Evolutionary conservation across 2,329 filamentous ascomycete species (phyloP).

Genomic region (Botryosphaeria dothidea): DNA sequence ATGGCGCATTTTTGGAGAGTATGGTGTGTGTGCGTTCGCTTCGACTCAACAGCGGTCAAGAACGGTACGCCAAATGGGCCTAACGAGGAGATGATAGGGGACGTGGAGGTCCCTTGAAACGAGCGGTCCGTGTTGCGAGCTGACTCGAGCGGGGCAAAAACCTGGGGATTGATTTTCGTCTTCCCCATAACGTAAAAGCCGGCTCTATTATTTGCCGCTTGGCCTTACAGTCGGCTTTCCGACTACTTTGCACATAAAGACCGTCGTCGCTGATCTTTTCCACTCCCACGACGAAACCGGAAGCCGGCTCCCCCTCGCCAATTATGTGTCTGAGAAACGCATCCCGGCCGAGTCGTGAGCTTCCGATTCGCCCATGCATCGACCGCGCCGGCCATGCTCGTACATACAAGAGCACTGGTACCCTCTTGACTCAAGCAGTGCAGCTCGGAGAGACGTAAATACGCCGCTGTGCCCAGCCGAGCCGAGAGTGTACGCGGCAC

Average conservation of each 20-base stretch:
- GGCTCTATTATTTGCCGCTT: background rate
- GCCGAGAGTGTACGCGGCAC: background rate
- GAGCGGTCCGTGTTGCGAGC: background rate
- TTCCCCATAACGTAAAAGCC: no score
- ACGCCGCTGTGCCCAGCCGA: background rate
- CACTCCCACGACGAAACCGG: no score
- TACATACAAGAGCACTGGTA: background rate
- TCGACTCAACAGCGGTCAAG: background rate
- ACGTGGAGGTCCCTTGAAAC: background rate
- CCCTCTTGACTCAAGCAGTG: background rate
- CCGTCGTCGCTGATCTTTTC: no score
- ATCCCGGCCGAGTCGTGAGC: no score
- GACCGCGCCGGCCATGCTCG: no score
- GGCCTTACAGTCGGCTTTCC: background rate
- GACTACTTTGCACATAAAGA: no score
- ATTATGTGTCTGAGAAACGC: no score
- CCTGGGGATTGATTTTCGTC: background rate
- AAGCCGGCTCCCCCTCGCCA: no score
- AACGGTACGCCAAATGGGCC: background rate
- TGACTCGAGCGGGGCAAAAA: background rate
- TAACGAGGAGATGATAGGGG: background rate
- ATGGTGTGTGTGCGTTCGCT: background rate
- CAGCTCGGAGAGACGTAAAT: background rate
- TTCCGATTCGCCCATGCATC: no score
- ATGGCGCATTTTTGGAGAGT: background rate